phyloP scores from a whole-genome alignment of 2,329 filamentous ascomycete genomes.

The Colletotrichum truncatum region DNA sequence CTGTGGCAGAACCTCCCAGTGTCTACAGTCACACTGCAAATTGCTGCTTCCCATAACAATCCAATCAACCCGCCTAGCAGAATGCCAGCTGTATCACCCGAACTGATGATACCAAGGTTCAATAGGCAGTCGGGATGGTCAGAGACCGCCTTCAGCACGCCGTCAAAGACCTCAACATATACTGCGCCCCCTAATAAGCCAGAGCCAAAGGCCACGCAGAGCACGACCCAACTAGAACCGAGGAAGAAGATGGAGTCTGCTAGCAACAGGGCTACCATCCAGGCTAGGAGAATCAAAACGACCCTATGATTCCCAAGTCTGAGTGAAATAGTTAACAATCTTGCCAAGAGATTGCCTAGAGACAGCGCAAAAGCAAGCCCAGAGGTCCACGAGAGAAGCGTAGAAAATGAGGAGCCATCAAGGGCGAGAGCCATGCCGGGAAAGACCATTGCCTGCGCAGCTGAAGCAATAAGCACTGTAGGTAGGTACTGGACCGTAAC shows the following conservation, averaged over 20 bases:
- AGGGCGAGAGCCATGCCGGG: slow-evolving; percentile 38
- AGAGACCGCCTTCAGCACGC: slow-evolving; percentile 33
- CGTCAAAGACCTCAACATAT: slow-evolving; percentile 37
- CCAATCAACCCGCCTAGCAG: slow-evolving; percentile 37
- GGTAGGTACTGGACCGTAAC: slow-evolving; percentile 29
- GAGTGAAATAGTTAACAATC: slow-evolving; percentile 35
- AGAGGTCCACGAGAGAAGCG: slow-evolving; percentile 38
- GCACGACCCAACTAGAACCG: slow-evolving; percentile 34
- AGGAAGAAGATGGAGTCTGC: slow-evolving; percentile 32
- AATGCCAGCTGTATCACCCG: slow-evolving; percentile 38
- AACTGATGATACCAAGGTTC: slow-evolving; percentile 37
- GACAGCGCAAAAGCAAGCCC: slow-evolving; percentile 37
- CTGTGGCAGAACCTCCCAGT: slow-evolving; percentile 1
- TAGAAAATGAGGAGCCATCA: slow-evolving; percentile 33
- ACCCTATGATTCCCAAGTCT: slow-evolving; percentile 24
- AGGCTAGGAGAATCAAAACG: slow-evolving; percentile 24
- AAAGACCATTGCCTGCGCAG: slow-evolving; percentile 35
- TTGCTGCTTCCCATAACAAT: slow-evolving; percentile 31
- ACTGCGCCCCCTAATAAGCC: slow-evolving; percentile 40
- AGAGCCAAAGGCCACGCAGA: slow-evolving; percentile 35
- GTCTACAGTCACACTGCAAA: neutral
- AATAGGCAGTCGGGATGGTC: slow-evolving; percentile 36
- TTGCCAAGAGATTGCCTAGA: slow-evolving; percentile 37
- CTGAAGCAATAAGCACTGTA: slow-evolving; percentile 36
- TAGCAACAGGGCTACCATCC: slow-evolving; percentile 21